These are phyloP conservation scores for Epichloe uncinata DNA, from an alignment of 2,329 filamentous ascomycete genomes.

Conservation along the genomic window DNA sequence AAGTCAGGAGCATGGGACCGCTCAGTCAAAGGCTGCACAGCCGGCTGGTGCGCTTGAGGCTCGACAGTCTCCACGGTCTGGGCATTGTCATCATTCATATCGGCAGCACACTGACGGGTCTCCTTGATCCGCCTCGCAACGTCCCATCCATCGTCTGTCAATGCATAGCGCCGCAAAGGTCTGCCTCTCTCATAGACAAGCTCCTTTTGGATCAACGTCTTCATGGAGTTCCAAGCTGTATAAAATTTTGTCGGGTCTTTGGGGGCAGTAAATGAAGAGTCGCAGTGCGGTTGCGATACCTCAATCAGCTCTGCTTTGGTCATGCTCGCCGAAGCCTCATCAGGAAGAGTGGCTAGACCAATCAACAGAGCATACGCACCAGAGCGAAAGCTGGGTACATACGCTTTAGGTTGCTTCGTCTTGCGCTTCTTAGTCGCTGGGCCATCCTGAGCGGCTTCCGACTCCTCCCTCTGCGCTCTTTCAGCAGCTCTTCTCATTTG, in stretches of 20 bases:
- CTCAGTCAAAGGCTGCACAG: neutral
- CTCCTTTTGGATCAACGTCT: slow-evolving; percentile 59
- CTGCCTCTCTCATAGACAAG: slow-evolving; percentile 59
- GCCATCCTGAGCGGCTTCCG: slow-evolving; percentile 22
- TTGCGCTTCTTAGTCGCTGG: slow-evolving; percentile 38
- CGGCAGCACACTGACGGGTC: slow-evolving; percentile 25
- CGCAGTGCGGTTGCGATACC: slow-evolving; percentile 56
- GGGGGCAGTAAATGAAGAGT: slow-evolving; percentile 58
- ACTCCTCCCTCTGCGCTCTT: slow-evolving; percentile 18
- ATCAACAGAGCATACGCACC: slow-evolving; percentile 62
- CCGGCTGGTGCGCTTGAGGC: neutral
- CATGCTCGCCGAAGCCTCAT: slow-evolving; percentile 39
- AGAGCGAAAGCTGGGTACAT: slow-evolving; percentile 60
- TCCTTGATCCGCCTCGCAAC: slow-evolving; percentile 52
- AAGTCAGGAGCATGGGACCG: slow-evolving; percentile 10
- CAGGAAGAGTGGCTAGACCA: slow-evolving; percentile 46
- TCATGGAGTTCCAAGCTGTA: slow-evolving; percentile 76
- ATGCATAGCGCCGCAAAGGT: slow-evolving; percentile 51
- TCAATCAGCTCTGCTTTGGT: slow-evolving; percentile 57
- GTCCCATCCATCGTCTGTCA: slow-evolving; percentile 71
- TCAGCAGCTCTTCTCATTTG: slow-evolving; percentile 27
- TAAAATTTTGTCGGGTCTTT: slow-evolving; percentile 56
- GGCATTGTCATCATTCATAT: slow-evolving; percentile 8
- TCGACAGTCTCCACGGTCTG: neutral
- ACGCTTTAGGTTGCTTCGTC: slow-evolving; percentile 45